A percentile compares a stretch with the other conserved stretches of the same genome.
Conservation (phyloP, 495 filamentous ascomycete species). For the Penicillium pancosmium region DNA sequence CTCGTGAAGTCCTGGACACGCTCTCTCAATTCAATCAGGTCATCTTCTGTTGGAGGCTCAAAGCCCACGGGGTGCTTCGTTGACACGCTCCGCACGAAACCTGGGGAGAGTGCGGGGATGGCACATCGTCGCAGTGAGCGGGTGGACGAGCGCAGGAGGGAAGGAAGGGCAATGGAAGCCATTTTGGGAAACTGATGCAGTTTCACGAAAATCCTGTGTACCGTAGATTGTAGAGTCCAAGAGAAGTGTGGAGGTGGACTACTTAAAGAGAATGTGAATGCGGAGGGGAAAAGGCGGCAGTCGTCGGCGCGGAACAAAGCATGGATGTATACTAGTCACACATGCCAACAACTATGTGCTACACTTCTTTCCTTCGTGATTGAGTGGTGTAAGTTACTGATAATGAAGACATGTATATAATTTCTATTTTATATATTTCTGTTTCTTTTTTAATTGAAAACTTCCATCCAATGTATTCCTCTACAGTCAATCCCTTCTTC, state of each 20-base stretch:
- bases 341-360: no score
- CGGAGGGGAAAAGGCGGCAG: slow-evolving; percentile 23
- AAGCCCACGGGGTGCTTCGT: slow-evolving; percentile 90
- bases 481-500: not conserved
- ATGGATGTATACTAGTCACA: no score
- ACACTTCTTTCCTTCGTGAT: no score
- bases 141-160: slow-evolving; percentile 36
- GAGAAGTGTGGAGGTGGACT: slow-evolving; percentile 1
- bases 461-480: not conserved
- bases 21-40: slow-evolving; percentile 84
- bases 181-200: slow-evolving; percentile 22
- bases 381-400: no score
- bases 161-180: slow-evolving; percentile 33
- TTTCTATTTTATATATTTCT: not conserved
- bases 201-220: not conserved
- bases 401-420: no score
- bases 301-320: slow-evolving; percentile 26
- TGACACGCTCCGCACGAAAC: slow-evolving; percentile 41
- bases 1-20: slow-evolving; percentile 90
- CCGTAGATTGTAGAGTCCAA: slow-evolving; percentile 1
- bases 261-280: slow-evolving; percentile 17
- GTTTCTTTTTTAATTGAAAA: not conserved
- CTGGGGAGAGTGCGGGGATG: slow-evolving; percentile 38
- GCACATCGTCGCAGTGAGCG: slow-evolving; percentile 30
- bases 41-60: slow-evolving; percentile 69